Base-by-base conservation (phyloP, 208 protist genomes). In the Porcisia deanei region DNA sequence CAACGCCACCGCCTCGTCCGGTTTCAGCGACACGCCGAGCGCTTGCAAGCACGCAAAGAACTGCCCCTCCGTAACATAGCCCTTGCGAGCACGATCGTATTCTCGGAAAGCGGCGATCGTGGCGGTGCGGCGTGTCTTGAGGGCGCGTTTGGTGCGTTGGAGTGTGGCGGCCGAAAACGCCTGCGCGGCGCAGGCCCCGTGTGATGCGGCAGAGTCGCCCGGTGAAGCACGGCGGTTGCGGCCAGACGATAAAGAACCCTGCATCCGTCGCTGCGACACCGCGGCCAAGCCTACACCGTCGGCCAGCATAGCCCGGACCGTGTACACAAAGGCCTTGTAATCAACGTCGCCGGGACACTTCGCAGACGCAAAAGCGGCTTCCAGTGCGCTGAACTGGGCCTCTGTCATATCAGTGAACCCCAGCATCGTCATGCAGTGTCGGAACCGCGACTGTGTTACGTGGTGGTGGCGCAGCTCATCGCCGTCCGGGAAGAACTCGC, bases 401-500 rank as follows among this genome's bases (percentile, higher is more conserved):
- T 90, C 92, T 4, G 80, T 84, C 30, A 96, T 80, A 4, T 60
- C 71, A 4, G 68, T 61, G 18, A 94, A 45, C n/a, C 91, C 90
- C n/a, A 97, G 77, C 79, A 96, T 90, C 34, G 82, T 84, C 3
- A 97, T 25, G 67, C 87, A 87, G 72, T 93, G 87, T 12, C 90
- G 88, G 75, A 97, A 97, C 65, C 91, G 92, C n/a, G 84, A 81
- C 6, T 80, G 76, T 10, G 87, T 88, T 49, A 97, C 89, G 70
- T 89, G 87, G n/a, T 83, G 82, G 76, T 96, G 90, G 53, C 92
- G 88, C 60, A 97, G 83, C 79, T 89, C 87, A 76, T 97, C 94
- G 60, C 89, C 90, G 67, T 97, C 94, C 6, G 88, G 89, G 71
- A 96, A 97, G 73, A 94, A 96, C 72, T 96, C 90, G 8, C 64